Base-by-base conservation (phyloP, 1,139 yeast genomes). In the Candida pseudoviswanathii region DNA sequence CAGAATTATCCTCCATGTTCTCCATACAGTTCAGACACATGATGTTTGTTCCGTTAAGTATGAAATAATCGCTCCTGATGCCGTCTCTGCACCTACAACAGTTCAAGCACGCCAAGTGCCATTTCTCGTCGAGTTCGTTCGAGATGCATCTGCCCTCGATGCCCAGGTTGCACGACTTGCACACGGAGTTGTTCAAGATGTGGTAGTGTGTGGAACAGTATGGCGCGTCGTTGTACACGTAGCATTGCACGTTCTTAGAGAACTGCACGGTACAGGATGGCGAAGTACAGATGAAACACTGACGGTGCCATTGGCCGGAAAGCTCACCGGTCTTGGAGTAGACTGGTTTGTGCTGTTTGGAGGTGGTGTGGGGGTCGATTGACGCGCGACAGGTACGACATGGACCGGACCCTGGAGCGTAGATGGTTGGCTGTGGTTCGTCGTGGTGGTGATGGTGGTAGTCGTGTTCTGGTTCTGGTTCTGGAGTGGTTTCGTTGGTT, bases 251-350 rank as follows among this genome's bases (percentile, higher is more conserved):
- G 11, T 79, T 74, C 59, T 82, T 85, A 54, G 73, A 76, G 65
- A 87, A 87, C 41, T 65, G 68, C 1, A 77, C 62, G 4, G 68
- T 67, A 69, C 97, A 90, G n/a, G 71, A 63, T 1, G 58, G 58
- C 49, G 67, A 65, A 24, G 77, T 67, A 70, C 99, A 94, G 22
- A 74, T 70, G 71, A 94, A 92, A 65, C 99, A 94, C 11, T 76
- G 70, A 46, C 96, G 77, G 65, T 94, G 99, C 98, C 98, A 92
- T 66, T 91, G 95, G 0, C 99, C 99, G 1, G 92, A 80, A 40
- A 94, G 71, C 58, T 87, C 92, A 24, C 87, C 86, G 46, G 89
- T 90, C 55, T 82, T 84, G 9, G 97, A 89, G 64, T 84, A 86
- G n/a, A 94, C 68, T 0, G 80, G 63, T 54, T 67, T 71, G 38